phyloP scores from a whole-genome alignment of 352 stramenopile species.

The Phytophthora uliginosa region DNA sequence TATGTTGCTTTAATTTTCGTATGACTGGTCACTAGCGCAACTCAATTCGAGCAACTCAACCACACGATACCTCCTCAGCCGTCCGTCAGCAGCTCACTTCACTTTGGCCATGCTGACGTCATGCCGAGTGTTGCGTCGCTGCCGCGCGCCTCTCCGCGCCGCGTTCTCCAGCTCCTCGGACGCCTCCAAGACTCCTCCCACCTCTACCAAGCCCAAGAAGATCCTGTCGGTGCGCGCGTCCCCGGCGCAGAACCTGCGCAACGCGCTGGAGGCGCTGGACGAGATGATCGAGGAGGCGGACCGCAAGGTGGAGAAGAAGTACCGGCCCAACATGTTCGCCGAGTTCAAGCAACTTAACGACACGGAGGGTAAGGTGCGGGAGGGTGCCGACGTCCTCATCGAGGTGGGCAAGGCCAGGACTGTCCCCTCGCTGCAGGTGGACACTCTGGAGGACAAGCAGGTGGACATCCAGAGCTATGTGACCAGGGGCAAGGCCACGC shows the following conservation, averaged over 20 bases:
- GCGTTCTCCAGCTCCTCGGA: constrained; percentile 19
- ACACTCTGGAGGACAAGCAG: constrained; percentile 55
- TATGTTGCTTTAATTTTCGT: constrained; percentile 6
- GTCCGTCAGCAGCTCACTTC: not conserved
- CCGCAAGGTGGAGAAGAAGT: constrained; percentile 89
- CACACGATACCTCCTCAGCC: not conserved
- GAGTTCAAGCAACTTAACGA: constrained; percentile 93
- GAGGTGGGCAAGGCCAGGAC: constrained; percentile 63
- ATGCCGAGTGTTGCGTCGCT: constrained; percentile 26
- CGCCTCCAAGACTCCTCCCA: not conserved
- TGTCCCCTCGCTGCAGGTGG: constrained; percentile 68
- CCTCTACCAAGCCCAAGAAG: constrained; percentile 39
- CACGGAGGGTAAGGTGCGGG: constrained; percentile 81
- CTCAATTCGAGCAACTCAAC: constrained; percentile 10
- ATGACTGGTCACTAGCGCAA: not conserved
- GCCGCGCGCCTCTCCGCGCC: constrained; percentile 10
- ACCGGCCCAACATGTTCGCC: constrained; percentile 89
- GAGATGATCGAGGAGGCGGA: constrained; percentile 88
- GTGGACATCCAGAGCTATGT: constrained; percentile 69
- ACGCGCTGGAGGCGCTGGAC: constrained; percentile 81
- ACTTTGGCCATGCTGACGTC: constrained; percentile 23
- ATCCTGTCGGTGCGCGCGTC: constrained; percentile 45
- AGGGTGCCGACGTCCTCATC: constrained; percentile 59
- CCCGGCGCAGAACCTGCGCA: constrained; percentile 78
- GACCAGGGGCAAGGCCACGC: constrained; percentile 61